phyloP scores from a whole-genome alignment of 2,329 filamentous ascomycete genomes.

The Gaeumannomyces tritici region DNA sequence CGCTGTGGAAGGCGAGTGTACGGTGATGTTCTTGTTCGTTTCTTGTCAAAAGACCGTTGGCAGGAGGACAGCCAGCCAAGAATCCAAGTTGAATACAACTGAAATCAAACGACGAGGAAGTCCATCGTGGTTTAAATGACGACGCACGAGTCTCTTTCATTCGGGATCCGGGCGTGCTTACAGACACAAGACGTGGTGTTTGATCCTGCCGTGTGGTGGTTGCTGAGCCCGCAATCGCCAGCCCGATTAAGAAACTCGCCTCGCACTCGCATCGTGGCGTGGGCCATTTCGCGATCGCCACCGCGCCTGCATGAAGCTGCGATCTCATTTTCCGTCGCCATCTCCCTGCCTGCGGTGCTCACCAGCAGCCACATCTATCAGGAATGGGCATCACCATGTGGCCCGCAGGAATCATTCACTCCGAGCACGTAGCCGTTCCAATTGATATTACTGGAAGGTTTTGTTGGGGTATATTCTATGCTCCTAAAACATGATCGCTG shows the following conservation, averaged over 20 bases:
- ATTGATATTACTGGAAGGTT: no score
- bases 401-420: no score
- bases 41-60: not conserved
- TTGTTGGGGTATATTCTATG: no score
- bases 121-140: not conserved
- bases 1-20: not conserved
- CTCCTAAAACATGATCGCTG: no score
- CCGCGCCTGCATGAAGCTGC: not conserved
- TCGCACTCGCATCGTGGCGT: no score
- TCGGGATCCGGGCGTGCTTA: no score
- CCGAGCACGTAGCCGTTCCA: no score
- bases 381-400: no score
- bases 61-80: no score
- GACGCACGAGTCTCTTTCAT: not conserved
- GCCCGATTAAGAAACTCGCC: not conserved
- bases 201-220: not conserved
- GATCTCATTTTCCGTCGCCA: not conserved
- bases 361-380: no score
- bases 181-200: not conserved
- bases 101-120: not conserved
- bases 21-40: not conserved
- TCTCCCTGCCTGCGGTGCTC: no score
- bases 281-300: not conserved
- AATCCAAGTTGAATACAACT: not conserved
- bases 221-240: not conserved